Conservation (phyloP, 192 early-diverging fungal species). For the Fimicolochytrium jonesii region DNA sequence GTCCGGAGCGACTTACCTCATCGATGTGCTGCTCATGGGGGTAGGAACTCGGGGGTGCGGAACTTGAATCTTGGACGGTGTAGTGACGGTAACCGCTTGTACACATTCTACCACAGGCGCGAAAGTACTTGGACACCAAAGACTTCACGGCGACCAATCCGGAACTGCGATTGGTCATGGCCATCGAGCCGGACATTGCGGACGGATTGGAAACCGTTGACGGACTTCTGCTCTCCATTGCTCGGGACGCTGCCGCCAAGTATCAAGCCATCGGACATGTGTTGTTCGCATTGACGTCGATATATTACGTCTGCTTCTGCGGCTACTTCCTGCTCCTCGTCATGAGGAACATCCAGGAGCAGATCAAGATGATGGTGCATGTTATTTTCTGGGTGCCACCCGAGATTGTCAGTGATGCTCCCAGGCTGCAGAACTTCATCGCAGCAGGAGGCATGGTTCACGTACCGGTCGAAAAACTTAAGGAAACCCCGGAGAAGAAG, state of each 20-base stretch:
- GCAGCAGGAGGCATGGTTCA: too few relatives aligned
- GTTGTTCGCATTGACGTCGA: neutral
- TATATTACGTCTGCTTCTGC: constrained; percentile 1
- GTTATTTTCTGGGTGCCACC: constrained; percentile 1
- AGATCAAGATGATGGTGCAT: constrained; percentile 5
- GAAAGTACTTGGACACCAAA: neutral
- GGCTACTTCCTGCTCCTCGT: neutral
- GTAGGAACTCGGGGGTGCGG: too few relatives aligned
- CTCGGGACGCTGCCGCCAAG: neutral
- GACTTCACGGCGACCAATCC: neutral
- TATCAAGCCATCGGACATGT: neutral
- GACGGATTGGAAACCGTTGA: constrained; percentile 1
- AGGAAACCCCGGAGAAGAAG: too few relatives aligned
- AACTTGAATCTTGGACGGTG: too few relatives aligned
- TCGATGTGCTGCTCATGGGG: too few relatives aligned
- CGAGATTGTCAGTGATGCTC: neutral
- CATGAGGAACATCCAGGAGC: neutral
- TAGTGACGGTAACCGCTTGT: too few relatives aligned
- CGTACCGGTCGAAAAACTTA: too few relatives aligned
- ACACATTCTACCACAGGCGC: neutral
- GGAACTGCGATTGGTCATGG: neutral
- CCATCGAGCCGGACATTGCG: neutral
- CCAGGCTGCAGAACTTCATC: too few relatives aligned
- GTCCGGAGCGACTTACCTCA: too few relatives aligned
- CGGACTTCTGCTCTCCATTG: neutral